phyloP scores from a whole-genome alignment of 192 early-diverging fungal species.

The Rhizoclosmatium globosum region DNA sequence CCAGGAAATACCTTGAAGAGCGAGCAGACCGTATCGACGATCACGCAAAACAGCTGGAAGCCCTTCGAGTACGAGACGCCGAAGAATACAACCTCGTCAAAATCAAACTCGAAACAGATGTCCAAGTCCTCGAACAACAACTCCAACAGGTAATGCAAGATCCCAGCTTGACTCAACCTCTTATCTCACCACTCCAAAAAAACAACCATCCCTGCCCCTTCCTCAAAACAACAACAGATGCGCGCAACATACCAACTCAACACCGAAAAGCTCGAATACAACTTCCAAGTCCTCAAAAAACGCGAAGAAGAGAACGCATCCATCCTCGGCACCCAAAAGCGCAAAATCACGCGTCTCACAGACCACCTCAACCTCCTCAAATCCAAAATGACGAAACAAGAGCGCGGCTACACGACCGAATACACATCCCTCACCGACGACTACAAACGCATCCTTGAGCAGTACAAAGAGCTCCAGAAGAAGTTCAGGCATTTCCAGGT shows the following conservation, averaged over 20 bases:
- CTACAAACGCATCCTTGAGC: conserved; percentile 65
- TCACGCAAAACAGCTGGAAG: conserved; percentile 61
- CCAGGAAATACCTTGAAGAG: conserved; percentile 60
- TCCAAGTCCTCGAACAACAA: conserved; percentile 72
- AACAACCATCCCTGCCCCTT: too few relatives aligned
- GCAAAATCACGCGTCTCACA: conserved; percentile 64
- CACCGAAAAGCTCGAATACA: conserved; percentile 71
- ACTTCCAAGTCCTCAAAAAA: conserved; percentile 70
- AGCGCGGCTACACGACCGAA: conserved; percentile 58
- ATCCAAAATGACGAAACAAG: conserved; percentile 62
- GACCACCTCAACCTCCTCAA: conserved; percentile 66
- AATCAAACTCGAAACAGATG: conserved; percentile 70
- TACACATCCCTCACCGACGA: conserved; percentile 62
- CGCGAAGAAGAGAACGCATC: conserved; percentile 69
- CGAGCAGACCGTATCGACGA: conserved; percentile 62
- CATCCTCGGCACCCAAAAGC: conserved; percentile 65
- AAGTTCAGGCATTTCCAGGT: conserved; percentile 67
- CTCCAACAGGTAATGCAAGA: conserved; percentile 55
- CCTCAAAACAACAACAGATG: conserved; percentile 48
- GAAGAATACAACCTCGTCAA: conserved; percentile 72
- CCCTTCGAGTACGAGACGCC: conserved; percentile 60
- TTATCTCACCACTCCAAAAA: too few relatives aligned
- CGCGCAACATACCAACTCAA: conserved; percentile 68
- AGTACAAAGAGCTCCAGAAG: conserved; percentile 70
- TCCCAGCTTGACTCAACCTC: too few relatives aligned